Conservation (phyloP, 75 land plant species). For the Ceratopteris richardii region DNA sequence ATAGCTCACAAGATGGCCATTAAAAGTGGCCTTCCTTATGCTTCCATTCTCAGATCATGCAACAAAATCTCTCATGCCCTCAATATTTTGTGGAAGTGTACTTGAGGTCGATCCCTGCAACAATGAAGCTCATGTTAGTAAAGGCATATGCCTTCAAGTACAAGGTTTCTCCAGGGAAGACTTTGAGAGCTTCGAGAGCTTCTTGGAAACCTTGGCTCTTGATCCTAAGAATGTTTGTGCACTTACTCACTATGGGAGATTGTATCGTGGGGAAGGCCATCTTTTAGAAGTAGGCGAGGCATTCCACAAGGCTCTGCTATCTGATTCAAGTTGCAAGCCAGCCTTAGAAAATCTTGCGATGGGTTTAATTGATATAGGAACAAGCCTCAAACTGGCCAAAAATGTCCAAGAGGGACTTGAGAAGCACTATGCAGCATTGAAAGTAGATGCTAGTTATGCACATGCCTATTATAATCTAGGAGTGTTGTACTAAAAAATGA, state of each 20-base stretch:
- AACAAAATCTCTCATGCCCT: constrained; percentile 88
- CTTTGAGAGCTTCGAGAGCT: constrained; percentile 70
- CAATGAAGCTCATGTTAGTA: constrained; percentile 86
- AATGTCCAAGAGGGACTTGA: constrained; percentile 91
- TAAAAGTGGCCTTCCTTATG: constrained; percentile 82
- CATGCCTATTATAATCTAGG: constrained; percentile 98
- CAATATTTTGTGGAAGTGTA: constrained; percentile 46
- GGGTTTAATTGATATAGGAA: too few species aligned
- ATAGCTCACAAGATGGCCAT: too few species aligned
- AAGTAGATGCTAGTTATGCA: constrained; percentile 83
- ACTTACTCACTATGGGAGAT: constrained; percentile 74
- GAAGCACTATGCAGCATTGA: constrained; percentile 86
- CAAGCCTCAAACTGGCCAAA: constrained; percentile 93
- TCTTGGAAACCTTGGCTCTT: constrained; percentile 60
- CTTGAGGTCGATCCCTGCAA: constrained; percentile 58
- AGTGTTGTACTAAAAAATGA: too few species aligned
- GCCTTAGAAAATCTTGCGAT: too few species aligned
- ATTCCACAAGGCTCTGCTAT: too few species aligned
- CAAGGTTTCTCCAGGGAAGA: constrained; percentile 54
- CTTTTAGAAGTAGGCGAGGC: too few species aligned
- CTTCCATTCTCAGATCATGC: constrained; percentile 69
- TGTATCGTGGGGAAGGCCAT: constrained; percentile 91
- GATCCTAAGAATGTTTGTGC: too few species aligned
- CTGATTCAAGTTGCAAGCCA: too few species aligned
- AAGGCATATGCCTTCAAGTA: too few species aligned